Evolutionary conservation across 1,284 basidiomycete species (phyloP), one percentile per base, ranked within the genome.

Genomic region (Cerioporus squamosus): DNA sequence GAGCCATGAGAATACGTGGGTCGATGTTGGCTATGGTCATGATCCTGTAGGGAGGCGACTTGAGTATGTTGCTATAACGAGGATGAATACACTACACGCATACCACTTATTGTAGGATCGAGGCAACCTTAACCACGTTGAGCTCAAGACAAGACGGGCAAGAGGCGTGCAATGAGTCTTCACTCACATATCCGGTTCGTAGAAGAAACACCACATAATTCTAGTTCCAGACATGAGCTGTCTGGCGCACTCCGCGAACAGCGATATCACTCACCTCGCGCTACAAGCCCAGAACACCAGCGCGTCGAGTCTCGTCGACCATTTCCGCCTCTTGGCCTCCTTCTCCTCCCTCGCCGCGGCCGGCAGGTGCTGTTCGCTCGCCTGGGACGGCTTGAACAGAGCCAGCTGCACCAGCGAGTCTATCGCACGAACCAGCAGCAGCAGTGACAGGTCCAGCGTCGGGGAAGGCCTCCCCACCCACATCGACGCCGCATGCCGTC

Each of bases 191-290:
- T 84, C 76, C 5, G 89, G 88, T 65, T 85, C 77, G 66, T 92
- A 92, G 70, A 90, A 87, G 72, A 88, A 92, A 67, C 89, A 91
- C 90, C 89, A 92, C 89, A 92, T 91, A 52, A 92, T 91, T 66
- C 90, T 91, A n/a, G 26, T 29, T 3, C 26, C 26, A 29, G 5
- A 9, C 26, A 29, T 29, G 5, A 9, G 26, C 9, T 3, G 26
- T 3, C 26, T 29, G 26, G 26, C 26, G 9, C 3, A 29, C 26
- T 29, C 26, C 6, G 9, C 26, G 26, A 5, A 29, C 26, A 29
- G 26, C 26, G 5, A 29, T 5, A 29, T 9, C n/a, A 72, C 79
- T 22, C 55, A 90, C 90, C 90, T 85, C 40, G 88, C 85, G 62
- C 87, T 89, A 62, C 84, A 85, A 10, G 81, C 81, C 88, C 88